Evolutionary conservation across 148 eudicot genomes (phyloP), one percentile per base, ranked within the genome.

Genomic region (Heliamphora exappendiculata): DNA sequence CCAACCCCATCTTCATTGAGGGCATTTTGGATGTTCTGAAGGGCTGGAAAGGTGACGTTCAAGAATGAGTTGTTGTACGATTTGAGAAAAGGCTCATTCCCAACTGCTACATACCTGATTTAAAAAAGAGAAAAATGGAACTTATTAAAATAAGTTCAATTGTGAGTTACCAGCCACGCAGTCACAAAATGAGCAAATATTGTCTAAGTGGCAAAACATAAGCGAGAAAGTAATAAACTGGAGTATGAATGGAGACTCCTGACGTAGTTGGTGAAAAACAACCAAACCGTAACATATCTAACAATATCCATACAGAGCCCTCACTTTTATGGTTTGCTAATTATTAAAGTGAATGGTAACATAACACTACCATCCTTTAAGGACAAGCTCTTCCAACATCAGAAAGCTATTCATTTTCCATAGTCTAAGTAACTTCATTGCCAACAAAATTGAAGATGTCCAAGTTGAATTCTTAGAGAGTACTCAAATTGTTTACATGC

Each of bases 81-180:
- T 63, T 76, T 82, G 54, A 94, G 87, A 71, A 94, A 92, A 29
- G 98, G 98, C 80, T 90, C 96, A 63, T 92, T 94, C 65, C 98
- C 98, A 57, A 94, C 96, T 14, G 93, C 98, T 36, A 94, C 98
- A 77, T 89, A 90, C 82, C 98, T 94, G 89, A 74, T 74, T 49
- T 50, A 67, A 67, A 0, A 78, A 63, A 31, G 24, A 62, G 55
- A 20, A 67, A 44, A 28, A 26, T 26, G 0, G 42, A 53, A 8
- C 54, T 4, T 12, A n/a, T n/a, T n/a, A n/a, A n/a, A n/a, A n/a
- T n/a, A n/a, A n/a, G n/a, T n/a, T n/a, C n/a, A 51, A 26, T 33
- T 51, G 24, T 33, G 20, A 49, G 22, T 13, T 19, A 31, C 28
- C 2, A 29, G 39, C n/a, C 12, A 22, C 47, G 39, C 37, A n/a